Percentiles rank a stretch among this genome's conserved stretches.
These are phyloP conservation scores for Penicillium bialowiezense DNA, from an alignment of 495 filamentous ascomycete species.

Conservation along the genomic window DNA sequence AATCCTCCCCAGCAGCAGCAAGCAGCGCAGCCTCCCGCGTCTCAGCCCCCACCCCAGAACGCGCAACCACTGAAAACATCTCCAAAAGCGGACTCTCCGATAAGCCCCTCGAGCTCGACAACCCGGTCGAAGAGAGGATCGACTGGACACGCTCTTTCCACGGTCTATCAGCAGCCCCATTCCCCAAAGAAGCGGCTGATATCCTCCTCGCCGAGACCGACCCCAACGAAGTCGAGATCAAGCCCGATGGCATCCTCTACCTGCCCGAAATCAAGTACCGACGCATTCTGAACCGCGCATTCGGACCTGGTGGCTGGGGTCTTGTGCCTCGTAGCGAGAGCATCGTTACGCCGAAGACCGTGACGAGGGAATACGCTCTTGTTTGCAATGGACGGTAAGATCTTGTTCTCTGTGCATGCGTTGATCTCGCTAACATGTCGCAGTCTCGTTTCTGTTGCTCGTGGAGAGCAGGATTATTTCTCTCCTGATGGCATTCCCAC, in stretches of 20 bases:
- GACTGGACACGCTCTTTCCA: conserved; percentile 96
- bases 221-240: conserved; percentile 84
- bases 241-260: conserved; percentile 94
- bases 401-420: too few relatives aligned
- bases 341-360: conserved; percentile 80
- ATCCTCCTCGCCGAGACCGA: conserved; percentile 66
- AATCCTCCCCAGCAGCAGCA: conserved; percentile 9
- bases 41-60: conserved; percentile 28
- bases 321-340: conserved; percentile 87
- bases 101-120: conserved; percentile 45
- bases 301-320: conserved; percentile 95
- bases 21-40: conserved; percentile 16
- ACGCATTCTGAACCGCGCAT: conserved; percentile 83
- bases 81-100: conserved; percentile 53
- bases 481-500: conserved; percentile 90
- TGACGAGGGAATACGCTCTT: conserved; percentile 94
- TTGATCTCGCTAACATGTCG: conserved; percentile 8
- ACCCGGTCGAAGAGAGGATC: conserved; percentile 51
- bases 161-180: conserved; percentile 73
- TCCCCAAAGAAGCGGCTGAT: conserved; percentile 70
- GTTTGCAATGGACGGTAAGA: conserved; percentile 83
- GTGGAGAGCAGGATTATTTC: conserved; percentile 96
- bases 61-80: conserved; percentile 45
- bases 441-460: conserved; percentile 86
- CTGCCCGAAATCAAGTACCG: conserved; percentile 98